Evolutionary conservation across 2,329 filamentous ascomycete genomes (phyloP).

Genomic region (Pezicula neosporulosa): DNA sequence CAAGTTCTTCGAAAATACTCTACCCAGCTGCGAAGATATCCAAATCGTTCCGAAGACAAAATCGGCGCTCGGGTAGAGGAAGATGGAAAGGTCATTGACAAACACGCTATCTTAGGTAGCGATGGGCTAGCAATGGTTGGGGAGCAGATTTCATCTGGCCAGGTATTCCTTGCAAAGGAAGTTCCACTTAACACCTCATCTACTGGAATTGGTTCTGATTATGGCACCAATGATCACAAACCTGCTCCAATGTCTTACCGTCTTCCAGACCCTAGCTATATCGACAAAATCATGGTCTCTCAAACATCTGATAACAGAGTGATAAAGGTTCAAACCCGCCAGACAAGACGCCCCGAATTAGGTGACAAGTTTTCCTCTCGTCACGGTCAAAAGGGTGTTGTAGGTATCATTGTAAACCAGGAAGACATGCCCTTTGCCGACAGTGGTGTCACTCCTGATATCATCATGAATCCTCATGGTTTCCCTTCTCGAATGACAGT

Average conservation of each 20-base stretch:
- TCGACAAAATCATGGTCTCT: slow-evolving; percentile 95
- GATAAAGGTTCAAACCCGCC: slow-evolving; percentile 93
- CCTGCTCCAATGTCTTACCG: slow-evolving; percentile 75
- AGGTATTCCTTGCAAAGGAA: slow-evolving; percentile 89
- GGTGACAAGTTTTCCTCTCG: slow-evolving; percentile 99
- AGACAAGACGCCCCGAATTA: slow-evolving; percentile 89
- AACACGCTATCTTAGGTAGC: slow-evolving; percentile 71
- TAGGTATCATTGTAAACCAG: slow-evolving; percentile 93
- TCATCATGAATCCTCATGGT: slow-evolving; percentile 99
- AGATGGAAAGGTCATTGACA: slow-evolving; percentile 60
- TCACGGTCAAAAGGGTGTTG: slow-evolving; percentile 97
- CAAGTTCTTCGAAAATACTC: slow-evolving; percentile 97
- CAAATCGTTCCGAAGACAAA: slow-evolving; percentile 71
- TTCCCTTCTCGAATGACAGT: slow-evolving; percentile 99
- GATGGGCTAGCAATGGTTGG: slow-evolving; percentile 90
- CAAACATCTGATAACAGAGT: slow-evolving; percentile 81
- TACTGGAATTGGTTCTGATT: slow-evolving; percentile 66
- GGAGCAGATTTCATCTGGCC: slow-evolving; percentile 70
- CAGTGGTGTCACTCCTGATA: slow-evolving; percentile 86
- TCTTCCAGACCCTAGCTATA: slow-evolving; percentile 79
- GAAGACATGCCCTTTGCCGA: slow-evolving; percentile 97
- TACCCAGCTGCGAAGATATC: slow-evolving; percentile 82
- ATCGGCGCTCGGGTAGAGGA: slow-evolving; percentile 54
- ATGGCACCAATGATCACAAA: slow-evolving; percentile 57
- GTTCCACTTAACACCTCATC: slow-evolving; percentile 75